Base-by-base conservation (phyloP, 1,139 yeast genomes). In the Yamadazyma pseudoaaseri region DNA sequence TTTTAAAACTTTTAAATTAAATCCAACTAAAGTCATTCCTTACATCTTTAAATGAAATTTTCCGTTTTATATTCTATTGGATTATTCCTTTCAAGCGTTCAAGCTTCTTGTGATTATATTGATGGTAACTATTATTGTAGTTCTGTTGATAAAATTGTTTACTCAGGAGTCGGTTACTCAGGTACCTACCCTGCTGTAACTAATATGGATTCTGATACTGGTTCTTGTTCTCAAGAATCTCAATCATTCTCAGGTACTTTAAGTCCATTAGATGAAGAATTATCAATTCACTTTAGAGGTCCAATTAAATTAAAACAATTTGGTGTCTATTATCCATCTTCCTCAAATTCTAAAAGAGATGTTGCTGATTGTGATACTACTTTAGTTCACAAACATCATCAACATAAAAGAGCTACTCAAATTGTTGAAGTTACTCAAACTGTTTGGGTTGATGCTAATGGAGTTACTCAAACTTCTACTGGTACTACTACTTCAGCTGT, bases 61-160 rank as follows among this genome's bases (percentile, higher is more conserved):
- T 41, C 49, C 13, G 29, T 31, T 13, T 56, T 57, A 28, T 51
- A 42, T 20, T 9, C 42, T 16, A 38, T 38, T 24, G 42, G 42
- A 6, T 33, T 38, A 33, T 53, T 50, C 23, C 40, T 55, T 47
- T 37, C 53, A 44, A 26, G 47, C 40, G 49, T 56, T 46, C n/a
- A 55, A 49, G 43, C 58, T 48, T 33, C 34, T 8, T 46, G 50
- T 44, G 37, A 67, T 27, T 33, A 62, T 43, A 65, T 64, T 33
- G 70, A 62, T 41, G 96, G 96, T 45, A 87, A 86, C 73, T 85
- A 82, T 70, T 89, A 83, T 75, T 87, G 97, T 65, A 62, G 74
- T 44, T 59, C 76, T 44, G 85, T 87, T 39, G 52, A 65, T 42
- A 87, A 86, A 47, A 74, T 90, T 45, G 65, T 71, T 41, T 92